Evolutionary conservation across 176 grass and related monocot species (phyloP), one percentile per base, ranked within the genome.

Genomic region (Eragrostis nindensis): DNA sequence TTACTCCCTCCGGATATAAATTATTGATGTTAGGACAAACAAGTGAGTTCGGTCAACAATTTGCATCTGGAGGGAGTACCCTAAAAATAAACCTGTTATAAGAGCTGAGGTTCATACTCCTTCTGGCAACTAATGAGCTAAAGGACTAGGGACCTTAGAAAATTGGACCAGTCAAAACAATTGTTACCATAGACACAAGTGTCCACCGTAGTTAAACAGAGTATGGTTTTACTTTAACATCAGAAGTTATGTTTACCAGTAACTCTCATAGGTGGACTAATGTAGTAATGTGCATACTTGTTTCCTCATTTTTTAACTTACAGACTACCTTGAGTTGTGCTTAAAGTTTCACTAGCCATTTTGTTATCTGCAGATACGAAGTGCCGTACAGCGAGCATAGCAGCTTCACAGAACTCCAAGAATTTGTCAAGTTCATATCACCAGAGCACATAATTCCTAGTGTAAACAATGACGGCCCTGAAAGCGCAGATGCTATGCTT

Each of bases 321-420:
- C 27, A 30, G 0, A 21, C 29, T 53, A 52, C 3, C 30, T 1
- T 64, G 32, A 17, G 5, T 48, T n/a, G 50, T 7, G n/a, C 21
- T 82, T 42, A 39, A 39, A 79, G n/a, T 73, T 52, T 47, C 1
- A 50, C 27, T 25, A 32, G 8, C 6, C 49, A 47, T 83, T 63
- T 60, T 15, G 41, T 75, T 70, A 3, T 52, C 50, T 89, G 43
- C 92, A 98, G 95, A 83, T 95, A 98, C 45, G 92, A 93, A 83
- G 95, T 98, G 5, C 92, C 95, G 6, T 98, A 98, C 76, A 98
- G 95, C 45, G 95, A 98, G 77, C 95, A 95, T 54, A 89, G 88
- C 80, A 95, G 95, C 90, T 98, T 98, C 75, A 90, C 84, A 26
- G 95, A 98, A 61, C 73, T 98, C 40, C 78, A 83, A 63, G 84